These are phyloP conservation scores for Tilletia caries DNA, from an alignment of 1,284 basidiomycete genomes.

Conservation along the genomic window DNA sequence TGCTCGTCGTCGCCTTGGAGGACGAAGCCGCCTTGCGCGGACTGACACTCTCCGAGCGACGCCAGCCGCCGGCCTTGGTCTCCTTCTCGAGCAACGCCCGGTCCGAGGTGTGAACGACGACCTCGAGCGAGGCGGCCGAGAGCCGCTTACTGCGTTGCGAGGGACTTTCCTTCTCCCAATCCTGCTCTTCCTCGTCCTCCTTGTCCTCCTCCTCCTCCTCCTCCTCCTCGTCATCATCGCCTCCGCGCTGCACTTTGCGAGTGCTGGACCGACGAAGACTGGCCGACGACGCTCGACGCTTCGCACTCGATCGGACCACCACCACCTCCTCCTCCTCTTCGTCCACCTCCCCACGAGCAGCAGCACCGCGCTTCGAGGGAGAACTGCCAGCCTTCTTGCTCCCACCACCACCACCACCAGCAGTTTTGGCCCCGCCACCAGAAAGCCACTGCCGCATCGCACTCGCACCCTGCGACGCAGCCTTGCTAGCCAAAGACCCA, in stretches of 20 bases:
- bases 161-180: conserved; percentile 5
- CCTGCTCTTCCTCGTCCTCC: not conserved
- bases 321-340: no score
- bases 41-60: conserved; percentile 3
- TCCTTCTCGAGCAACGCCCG: not conserved
- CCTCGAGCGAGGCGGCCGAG: not conserved
- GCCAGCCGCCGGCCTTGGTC: not conserved
- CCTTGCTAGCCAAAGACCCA: not conserved
- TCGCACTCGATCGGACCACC: not conserved
- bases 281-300: no score
- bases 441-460: conserved; percentile 10
- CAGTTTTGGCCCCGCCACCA: not conserved
- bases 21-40: not conserved
- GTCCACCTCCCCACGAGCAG: no score
- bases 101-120: not conserved
- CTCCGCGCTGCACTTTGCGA: not conserved
- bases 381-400: no score
- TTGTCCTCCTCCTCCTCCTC: not conserved
- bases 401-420: no score
- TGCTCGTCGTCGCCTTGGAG: not conserved
- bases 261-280: no score
- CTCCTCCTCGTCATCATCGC: not conserved
- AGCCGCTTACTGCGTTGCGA: not conserved
- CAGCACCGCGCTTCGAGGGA: no score
- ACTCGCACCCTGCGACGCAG: not conserved